Conservation (phyloP, 129 eudicot genomes). For the Ambrosia artemisiifolia region DNA sequence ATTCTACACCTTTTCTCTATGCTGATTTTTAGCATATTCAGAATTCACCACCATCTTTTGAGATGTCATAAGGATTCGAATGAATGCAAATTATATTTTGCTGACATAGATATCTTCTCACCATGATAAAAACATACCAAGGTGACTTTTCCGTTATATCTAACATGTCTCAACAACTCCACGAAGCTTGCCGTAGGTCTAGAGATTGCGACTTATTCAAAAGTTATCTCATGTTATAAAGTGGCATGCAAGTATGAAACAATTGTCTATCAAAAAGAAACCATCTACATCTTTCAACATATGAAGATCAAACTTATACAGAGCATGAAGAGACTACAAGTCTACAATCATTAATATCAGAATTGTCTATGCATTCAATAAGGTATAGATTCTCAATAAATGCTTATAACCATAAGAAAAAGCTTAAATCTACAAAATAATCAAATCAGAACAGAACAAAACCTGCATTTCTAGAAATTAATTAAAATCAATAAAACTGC, state of each 20-base stretch:
- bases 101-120: not conserved
- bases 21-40: not conserved
- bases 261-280: not conserved
- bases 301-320: not conserved
- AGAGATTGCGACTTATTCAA: not conserved
- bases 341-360: conserved; percentile 1
- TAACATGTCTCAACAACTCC: not conserved
- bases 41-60: not conserved
- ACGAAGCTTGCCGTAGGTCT: not conserved
- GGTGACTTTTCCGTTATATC: not conserved
- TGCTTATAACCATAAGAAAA: conserved; percentile 9
- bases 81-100: conserved; percentile 1
- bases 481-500: not conserved
- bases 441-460: conserved; percentile 1
- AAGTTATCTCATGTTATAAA: not conserved
- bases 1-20: not conserved
- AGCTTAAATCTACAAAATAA: conserved; percentile 2
- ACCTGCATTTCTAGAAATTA: conserved; percentile 10
- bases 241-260: not conserved
- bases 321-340: not conserved
- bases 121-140: not conserved
- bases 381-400: not conserved
- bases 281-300: not conserved
- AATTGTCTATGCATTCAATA: conserved; percentile 19
- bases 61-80: not conserved